These are phyloP conservation scores for Teratosphaeria viscida DNA, from an alignment of 2,329 filamentous ascomycete species.

Conservation along the genomic window DNA sequence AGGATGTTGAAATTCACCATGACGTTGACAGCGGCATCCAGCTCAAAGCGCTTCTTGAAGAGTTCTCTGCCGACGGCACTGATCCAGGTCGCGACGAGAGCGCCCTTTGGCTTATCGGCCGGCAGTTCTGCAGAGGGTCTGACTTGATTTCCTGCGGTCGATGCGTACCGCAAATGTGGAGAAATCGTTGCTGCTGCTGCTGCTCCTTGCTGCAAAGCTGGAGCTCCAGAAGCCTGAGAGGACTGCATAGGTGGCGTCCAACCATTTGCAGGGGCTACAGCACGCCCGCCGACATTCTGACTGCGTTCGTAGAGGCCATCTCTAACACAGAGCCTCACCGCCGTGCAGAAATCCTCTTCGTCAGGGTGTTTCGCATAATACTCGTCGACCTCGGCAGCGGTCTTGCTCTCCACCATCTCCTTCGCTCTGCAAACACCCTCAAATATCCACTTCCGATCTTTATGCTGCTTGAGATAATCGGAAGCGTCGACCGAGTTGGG, in stretches of 20 bases:
- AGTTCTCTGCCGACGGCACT: neutral
- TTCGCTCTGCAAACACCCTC: slow-evolving; percentile 3
- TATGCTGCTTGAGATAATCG: neutral
- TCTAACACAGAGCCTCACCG: slow-evolving; percentile 1
- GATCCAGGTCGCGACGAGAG: neutral
- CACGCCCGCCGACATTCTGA: neutral
- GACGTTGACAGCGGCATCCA: neutral
- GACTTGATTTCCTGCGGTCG: neutral
- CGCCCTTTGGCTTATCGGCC: neutral
- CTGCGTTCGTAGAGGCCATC: neutral
- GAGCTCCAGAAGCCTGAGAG: neutral
- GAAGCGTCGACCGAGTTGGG: neutral
- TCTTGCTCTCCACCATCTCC: slow-evolving; percentile 3
- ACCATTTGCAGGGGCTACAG: neutral
- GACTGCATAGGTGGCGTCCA: neutral
- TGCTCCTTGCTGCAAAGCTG: neutral
- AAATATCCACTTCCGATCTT: slow-evolving; percentile 6
- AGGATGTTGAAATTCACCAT: neutral
- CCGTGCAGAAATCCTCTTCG: neutral
- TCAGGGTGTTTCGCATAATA: slow-evolving; percentile 2
- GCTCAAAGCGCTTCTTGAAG: neutral
- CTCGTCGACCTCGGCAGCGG: neutral
- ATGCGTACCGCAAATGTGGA: neutral
- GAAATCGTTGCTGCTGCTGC: neutral
- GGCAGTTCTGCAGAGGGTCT: neutral